Evolutionary conservation across 129 eudicot genomes (phyloP).

Genomic region (Centaurea solstitialis): DNA sequence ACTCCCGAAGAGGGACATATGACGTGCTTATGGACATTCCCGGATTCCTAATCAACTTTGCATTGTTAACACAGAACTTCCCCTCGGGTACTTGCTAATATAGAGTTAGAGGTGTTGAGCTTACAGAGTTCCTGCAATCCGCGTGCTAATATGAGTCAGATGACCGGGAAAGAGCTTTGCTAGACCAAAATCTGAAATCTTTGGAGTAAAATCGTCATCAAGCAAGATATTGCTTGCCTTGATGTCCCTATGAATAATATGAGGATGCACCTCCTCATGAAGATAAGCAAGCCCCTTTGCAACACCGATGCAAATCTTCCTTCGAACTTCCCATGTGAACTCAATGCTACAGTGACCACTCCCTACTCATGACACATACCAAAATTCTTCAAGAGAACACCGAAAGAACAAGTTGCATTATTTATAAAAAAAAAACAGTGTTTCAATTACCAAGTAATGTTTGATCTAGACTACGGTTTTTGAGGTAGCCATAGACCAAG

Average conservation of each 20-base stretch:
- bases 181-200: constrained; percentile 91
- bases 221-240: constrained; percentile 95
- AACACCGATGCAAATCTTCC: constrained; percentile 67
- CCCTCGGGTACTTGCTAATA: too few species aligned
- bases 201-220: constrained; percentile 77
- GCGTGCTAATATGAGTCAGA: constrained; percentile 83
- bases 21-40: too few species aligned
- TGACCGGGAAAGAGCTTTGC: constrained; percentile 84
- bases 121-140: constrained; percentile 90
- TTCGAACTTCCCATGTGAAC: constrained; percentile 67
- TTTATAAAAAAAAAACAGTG: not conserved
- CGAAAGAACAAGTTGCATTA: not conserved
- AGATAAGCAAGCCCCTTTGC: constrained; percentile 83
- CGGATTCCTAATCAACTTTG: too few species aligned
- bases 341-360: constrained; percentile 36
- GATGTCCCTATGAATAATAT: constrained; percentile 83
- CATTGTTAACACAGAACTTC: too few species aligned
- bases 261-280: constrained; percentile 81
- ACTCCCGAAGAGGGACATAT: too few species aligned
- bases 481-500: constrained; percentile 82
- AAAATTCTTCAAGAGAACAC: not conserved
- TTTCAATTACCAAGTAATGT: constrained; percentile 67
- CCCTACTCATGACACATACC: constrained; percentile 29
- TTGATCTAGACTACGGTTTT: constrained; percentile 83
- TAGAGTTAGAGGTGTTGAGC: constrained; percentile 27